Evolutionary conservation across 345 rosid species (phyloP).

Genomic region (Draba incana): DNA sequence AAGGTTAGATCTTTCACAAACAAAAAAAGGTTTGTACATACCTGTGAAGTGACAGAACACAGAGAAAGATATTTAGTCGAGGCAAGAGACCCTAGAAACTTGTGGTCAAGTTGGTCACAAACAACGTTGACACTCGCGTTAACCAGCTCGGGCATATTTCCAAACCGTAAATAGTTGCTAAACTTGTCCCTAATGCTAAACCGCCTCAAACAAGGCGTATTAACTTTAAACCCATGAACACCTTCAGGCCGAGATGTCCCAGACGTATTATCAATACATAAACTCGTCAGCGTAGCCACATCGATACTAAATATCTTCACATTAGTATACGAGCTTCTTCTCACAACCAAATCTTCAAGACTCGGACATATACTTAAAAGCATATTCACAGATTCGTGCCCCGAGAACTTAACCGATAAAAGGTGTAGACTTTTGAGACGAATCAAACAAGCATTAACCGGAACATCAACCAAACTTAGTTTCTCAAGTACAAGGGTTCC

Average conservation of each 20-base stretch:
- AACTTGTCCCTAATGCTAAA: too few species aligned
- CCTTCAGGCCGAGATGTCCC: background rate
- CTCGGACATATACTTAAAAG: slow-evolving; percentile 1
- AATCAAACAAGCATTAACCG: background rate
- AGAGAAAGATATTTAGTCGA: too few species aligned
- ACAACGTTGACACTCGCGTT: too few species aligned
- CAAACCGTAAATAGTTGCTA: too few species aligned
- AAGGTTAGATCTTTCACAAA: too few species aligned
- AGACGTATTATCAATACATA: slow-evolving; percentile 1
- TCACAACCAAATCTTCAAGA: slow-evolving; percentile 32
- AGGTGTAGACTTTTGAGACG: slow-evolving; percentile 23
- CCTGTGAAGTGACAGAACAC: too few species aligned
- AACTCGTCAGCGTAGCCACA: slow-evolving; percentile 17
- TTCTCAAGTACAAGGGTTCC: slow-evolving; percentile 3
- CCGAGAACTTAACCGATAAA: background rate
- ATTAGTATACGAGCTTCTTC: background rate
- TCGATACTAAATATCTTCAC: background rate
- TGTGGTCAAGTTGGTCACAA: too few species aligned
- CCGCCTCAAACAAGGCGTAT: too few species aligned
- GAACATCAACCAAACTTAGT: slow-evolving; percentile 18
- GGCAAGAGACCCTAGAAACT: too few species aligned
- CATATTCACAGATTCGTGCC: slow-evolving; percentile 5
- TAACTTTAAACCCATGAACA: slow-evolving; percentile 25
- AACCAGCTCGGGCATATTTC: too few species aligned
- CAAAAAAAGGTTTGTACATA: too few species aligned